These are phyloP conservation scores for Phytophthora citrophthora DNA, from an alignment of 352 stramenopile genomes.

Conservation along the genomic window DNA sequence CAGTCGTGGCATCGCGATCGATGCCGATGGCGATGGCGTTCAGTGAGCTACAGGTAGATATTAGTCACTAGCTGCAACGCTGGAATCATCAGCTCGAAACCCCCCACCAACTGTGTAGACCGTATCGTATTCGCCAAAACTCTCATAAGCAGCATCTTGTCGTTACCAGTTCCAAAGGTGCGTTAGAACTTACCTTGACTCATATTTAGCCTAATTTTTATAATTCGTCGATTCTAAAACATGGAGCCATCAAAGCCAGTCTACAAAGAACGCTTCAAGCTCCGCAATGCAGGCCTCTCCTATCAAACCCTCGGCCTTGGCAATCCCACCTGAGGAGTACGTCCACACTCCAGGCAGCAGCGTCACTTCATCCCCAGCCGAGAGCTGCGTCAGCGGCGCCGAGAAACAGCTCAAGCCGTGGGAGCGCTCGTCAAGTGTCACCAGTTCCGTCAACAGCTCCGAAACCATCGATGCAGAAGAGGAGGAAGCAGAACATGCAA, in stretches of 20 bases:
- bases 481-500: neutral
- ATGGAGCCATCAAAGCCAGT: slow-evolving; percentile 21
- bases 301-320: slow-evolving; percentile 25
- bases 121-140: neutral
- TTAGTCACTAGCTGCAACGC: neutral
- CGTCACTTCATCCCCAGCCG: slow-evolving; percentile 4
- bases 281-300: slow-evolving; percentile 16
- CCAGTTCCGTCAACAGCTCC: slow-evolving; percentile 26
- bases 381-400: slow-evolving; percentile 16
- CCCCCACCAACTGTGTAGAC: no score
- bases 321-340: slow-evolving; percentile 18
- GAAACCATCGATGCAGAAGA: slow-evolving; percentile 20
- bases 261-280: slow-evolving; percentile 12
- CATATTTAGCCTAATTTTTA: slow-evolving; percentile 23
- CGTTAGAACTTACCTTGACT: neutral
- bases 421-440: slow-evolving; percentile 14
- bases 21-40: no score
- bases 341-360: slow-evolving; percentile 14
- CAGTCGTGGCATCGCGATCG: neutral
- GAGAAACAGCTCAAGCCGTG: slow-evolving; percentile 15
- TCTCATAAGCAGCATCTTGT: slow-evolving; percentile 11
- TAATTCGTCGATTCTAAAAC: neutral
- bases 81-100: neutral
- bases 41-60: neutral
- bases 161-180: neutral